These are phyloP conservation scores for Amanita fuliginea DNA, from an alignment of 768 basidiomycete genomes.

Conservation along the genomic window DNA sequence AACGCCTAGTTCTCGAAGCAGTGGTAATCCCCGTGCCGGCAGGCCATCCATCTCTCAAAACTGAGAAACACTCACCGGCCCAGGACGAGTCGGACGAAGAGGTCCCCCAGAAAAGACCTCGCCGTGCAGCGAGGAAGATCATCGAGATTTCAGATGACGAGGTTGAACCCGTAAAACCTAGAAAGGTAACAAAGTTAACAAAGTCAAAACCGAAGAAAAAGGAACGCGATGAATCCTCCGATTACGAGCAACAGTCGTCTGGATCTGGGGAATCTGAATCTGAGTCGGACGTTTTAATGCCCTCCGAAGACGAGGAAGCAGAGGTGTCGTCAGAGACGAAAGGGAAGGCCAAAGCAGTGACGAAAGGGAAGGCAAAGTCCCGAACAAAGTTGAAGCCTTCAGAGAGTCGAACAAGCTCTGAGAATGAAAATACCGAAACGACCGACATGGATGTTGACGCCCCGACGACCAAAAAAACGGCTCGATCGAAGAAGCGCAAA, in stretches of 20 bases:
- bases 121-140: slow-evolving; percentile 28
- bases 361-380: slow-evolving; percentile 17
- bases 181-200: slow-evolving; percentile 19
- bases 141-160: slow-evolving; percentile 48
- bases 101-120: slow-evolving; percentile 23
- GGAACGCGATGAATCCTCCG: slow-evolving; percentile 16
- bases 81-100: slow-evolving; percentile 28
- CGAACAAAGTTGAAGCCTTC: slow-evolving; percentile 10
- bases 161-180: slow-evolving; percentile 16
- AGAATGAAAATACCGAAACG: slow-evolving; percentile 8
- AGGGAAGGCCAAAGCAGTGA: slow-evolving; percentile 19
- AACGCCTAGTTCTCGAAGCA: slow-evolving; percentile 25
- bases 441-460: slow-evolving; percentile 13
- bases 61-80: slow-evolving; percentile 15
- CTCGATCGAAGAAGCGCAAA: slow-evolving; percentile 5
- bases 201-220: slow-evolving; percentile 14
- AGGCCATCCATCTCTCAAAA: slow-evolving; percentile 12
- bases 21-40: slow-evolving; percentile 38
- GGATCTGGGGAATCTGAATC: slow-evolving; percentile 18
- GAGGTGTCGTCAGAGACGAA: slow-evolving; percentile 14
- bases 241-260: slow-evolving; percentile 28
- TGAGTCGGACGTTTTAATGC: slow-evolving; percentile 19
- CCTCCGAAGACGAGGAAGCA: slow-evolving; percentile 20
- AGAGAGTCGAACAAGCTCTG: slow-evolving; percentile 15
- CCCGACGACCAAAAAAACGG: background rate